Evolutionary conservation across 768 basidiomycete genomes (phyloP), one percentile per base, ranked within the genome.

Genomic region (Punctularia strigosozonata): DNA sequence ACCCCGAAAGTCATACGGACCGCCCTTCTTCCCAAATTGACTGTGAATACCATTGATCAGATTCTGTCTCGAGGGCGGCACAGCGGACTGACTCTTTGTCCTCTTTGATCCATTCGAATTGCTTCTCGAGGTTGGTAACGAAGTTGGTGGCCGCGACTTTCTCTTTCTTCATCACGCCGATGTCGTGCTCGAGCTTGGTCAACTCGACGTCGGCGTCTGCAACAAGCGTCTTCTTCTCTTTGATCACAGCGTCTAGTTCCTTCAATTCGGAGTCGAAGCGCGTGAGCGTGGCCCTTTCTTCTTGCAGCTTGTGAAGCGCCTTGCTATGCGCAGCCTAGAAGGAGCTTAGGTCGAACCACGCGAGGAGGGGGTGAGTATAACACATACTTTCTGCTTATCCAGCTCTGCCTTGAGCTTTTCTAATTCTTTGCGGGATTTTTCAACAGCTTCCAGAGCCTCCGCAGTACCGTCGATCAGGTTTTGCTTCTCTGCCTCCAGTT

Each of bases 231-330:
- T 85, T 87, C 63, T 90, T 88, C 43, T 65, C 72, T 58, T 86
- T 87, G 57, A 97, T 81, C 26, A 74, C 77, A 4, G 67, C 67
- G 22, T 92, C 88, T 1, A 98, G 77, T 23, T 77, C 79, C 42
- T 80, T 79, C 43, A 99, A 61, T 57, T 98, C 92, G 28, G 75
- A 73, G 51, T 94, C 90, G 57, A 92, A 98, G 2, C 85, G 77
- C 15, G 75, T 78, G 8, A 98, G 69, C 5, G 86, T 82, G 4
- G 88, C 89, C 17, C 81, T 79, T 57, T 98, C 95, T 46, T 88
- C 81, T 43, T 77, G 68, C 10, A 97, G 71, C 46, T 75, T 78
- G 3, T 61, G 62, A 44, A 88, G 80, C 1, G 83, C 84, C 43
- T 73, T 68, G 22, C 73, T 64, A 46, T 81, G 73, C 12, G 66